A percentile compares a stretch with the other conserved stretches of the same genome.
Conservation (phyloP, 176 grass and related monocot species). For the Oryza glumipatula region DNA sequence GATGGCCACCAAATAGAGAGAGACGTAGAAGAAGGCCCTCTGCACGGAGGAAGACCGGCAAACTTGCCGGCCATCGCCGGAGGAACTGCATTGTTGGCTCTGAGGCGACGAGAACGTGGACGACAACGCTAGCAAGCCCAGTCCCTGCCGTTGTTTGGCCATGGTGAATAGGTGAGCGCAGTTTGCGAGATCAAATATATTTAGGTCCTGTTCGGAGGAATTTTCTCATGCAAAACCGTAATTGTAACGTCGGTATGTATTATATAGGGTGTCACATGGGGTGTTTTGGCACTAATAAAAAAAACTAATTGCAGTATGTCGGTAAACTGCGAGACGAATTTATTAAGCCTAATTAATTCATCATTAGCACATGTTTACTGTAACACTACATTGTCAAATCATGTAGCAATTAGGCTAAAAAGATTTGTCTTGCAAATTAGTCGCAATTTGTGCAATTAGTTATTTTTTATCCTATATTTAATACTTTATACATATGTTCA, state of each 20-base stretch:
- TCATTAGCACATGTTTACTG: too few species aligned
- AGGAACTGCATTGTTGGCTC: neutral
- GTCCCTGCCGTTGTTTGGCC: constrained; percentile 24
- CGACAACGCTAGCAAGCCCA: constrained; percentile 50
- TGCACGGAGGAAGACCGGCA: constrained; percentile 34
- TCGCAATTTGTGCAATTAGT: too few species aligned
- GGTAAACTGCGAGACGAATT: too few species aligned
- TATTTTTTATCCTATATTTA: too few species aligned
- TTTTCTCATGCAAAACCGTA: neutral
- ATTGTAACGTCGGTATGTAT: neutral
- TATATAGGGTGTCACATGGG: too few species aligned
- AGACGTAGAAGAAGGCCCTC: constrained; percentile 52
- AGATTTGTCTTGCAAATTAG: too few species aligned
- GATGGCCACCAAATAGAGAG: constrained; percentile 64
- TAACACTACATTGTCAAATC: too few species aligned
- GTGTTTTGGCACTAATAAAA: too few species aligned
- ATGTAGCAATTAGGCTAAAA: too few species aligned
- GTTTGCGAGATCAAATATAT: neutral
- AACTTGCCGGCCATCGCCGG: neutral
- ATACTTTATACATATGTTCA: too few species aligned
- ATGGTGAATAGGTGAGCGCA: neutral
- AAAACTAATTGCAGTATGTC: too few species aligned
- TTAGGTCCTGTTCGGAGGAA: neutral
- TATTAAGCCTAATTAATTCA: too few species aligned
- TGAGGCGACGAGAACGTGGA: constrained; percentile 25